These are phyloP conservation scores for Handroanthus guayacan DNA, from an alignment of 257 asterid species.

Conservation along the genomic window DNA sequence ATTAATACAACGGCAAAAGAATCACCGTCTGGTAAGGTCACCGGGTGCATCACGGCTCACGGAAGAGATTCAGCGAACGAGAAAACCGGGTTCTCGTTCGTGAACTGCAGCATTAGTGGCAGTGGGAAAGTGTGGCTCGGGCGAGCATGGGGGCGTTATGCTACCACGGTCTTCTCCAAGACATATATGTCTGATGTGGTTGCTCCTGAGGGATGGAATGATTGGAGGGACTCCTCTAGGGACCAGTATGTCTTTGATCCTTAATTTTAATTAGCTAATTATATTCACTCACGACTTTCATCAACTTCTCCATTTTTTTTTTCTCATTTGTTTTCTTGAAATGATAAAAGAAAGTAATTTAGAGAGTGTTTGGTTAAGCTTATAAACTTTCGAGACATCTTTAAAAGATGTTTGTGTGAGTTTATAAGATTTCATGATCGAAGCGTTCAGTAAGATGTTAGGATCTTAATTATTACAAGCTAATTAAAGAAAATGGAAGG, in stretches of 20 bases:
- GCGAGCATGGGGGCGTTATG: slow-evolving; percentile 84
- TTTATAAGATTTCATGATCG: too few relatives aligned
- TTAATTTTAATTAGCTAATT: not conserved
- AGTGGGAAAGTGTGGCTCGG: slow-evolving; percentile 88
- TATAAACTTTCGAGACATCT: too few relatives aligned
- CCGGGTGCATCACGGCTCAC: slow-evolving; percentile 85
- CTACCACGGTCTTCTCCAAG: slow-evolving; percentile 65
- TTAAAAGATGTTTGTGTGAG: too few relatives aligned
- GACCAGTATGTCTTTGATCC: slow-evolving; percentile 57
- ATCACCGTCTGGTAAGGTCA: slow-evolving; percentile 35
- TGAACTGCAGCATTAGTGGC: slow-evolving; percentile 68
- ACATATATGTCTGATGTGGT: slow-evolving; percentile 75
- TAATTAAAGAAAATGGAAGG: too few relatives aligned
- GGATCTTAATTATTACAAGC: too few relatives aligned
- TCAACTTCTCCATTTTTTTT: not conserved
- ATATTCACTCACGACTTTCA: not conserved
- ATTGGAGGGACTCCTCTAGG: slow-evolving; percentile 74
- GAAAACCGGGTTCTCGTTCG: slow-evolving; percentile 76
- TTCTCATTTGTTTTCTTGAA: not conserved
- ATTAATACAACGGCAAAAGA: slow-evolving; percentile 72
- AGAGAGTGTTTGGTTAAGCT: not conserved
- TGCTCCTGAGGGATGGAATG: slow-evolving; percentile 81
- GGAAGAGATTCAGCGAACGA: slow-evolving; percentile 59
- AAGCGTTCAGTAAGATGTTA: too few relatives aligned
- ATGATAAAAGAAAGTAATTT: not conserved